phyloP scores from a whole-genome alignment of 140 eudicot species.

The Flaveria floridana region DNA sequence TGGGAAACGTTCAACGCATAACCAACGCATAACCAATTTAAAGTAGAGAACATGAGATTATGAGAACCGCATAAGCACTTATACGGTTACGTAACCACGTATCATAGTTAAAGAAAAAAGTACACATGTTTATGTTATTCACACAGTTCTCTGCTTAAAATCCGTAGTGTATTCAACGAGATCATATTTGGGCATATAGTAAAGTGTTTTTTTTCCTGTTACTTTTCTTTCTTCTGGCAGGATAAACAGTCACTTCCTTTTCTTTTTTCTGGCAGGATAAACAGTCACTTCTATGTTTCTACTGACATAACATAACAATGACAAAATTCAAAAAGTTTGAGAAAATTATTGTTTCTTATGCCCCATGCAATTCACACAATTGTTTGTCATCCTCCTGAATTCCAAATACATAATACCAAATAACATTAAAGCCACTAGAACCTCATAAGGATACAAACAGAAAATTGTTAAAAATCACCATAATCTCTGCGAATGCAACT shows the following conservation, averaged over 20 bases:
- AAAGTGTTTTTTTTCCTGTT: neutral
- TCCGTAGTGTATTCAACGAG: no score
- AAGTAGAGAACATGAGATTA: no score
- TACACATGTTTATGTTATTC: no score
- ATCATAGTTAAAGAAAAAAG: no score
- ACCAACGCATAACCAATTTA: neutral
- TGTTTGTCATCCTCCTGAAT: conserved; percentile 11
- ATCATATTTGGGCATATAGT: no score
- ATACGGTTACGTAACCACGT: no score
- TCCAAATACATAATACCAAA: conserved; percentile 6
- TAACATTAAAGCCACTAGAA: conserved; percentile 20
- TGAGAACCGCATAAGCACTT: neutral
- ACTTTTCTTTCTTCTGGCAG: neutral
- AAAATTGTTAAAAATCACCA: conserved; percentile 9
- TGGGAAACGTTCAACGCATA: neutral
- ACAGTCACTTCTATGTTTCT: neutral
- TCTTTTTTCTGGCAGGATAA: neutral
- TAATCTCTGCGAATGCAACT: conserved; percentile 14
- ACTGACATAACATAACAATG: neutral
- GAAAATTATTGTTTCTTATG: neutral
- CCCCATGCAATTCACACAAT: conserved; percentile 17
- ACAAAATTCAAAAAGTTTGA: conserved; percentile 1
- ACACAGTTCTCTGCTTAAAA: no score
- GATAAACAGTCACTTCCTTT: neutral
- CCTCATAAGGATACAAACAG: neutral